Evolutionary conservation across 306 rosid species (phyloP).

Genomic region (Cyamopsis tetragonoloba): DNA sequence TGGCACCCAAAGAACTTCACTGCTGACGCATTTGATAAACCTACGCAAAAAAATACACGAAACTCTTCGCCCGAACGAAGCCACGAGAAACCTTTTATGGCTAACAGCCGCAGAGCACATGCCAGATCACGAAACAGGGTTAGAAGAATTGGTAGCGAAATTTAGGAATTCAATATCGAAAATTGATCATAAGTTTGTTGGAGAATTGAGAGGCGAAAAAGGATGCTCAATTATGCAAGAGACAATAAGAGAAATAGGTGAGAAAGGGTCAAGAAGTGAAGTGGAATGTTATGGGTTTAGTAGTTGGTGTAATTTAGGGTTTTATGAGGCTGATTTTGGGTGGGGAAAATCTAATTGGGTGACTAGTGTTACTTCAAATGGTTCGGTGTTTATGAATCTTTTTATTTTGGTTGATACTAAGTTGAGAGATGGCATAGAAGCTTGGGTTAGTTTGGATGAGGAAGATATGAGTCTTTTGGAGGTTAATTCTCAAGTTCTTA

Average conservation of each 20-base stretch:
- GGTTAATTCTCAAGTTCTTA: slow-evolving; percentile 14
- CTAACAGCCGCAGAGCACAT: background rate
- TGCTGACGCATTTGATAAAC: slow-evolving; percentile 36
- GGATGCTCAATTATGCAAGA: background rate
- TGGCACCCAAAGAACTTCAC: slow-evolving; percentile 12
- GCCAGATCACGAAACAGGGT: background rate
- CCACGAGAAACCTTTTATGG: slow-evolving; percentile 44
- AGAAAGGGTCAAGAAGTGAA: background rate
- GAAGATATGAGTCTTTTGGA: background rate
- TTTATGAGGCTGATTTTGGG: slow-evolving; percentile 36
- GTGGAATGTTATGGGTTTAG: slow-evolving; percentile 22
- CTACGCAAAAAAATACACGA: slow-evolving; percentile 25
- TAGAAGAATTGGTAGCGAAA: slow-evolving; percentile 11
- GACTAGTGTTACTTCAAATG: background rate
- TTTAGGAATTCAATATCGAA: slow-evolving; percentile 15
- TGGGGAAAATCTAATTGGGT: slow-evolving; percentile 43
- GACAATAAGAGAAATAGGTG: background rate
- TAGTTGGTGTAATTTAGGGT: slow-evolving; percentile 31
- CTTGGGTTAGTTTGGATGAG: slow-evolving; percentile 31
- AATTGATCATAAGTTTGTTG: background rate
- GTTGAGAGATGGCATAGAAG: slow-evolving; percentile 32
- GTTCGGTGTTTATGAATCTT: slow-evolving; percentile 18
- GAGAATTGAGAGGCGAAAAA: background rate
- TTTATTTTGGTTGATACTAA: slow-evolving; percentile 2
- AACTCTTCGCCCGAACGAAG: slow-evolving; percentile 4